Percentiles rank a stretch among this genome's conserved stretches.
Evolutionary conservation across 139 green algal species (phyloP).

Genomic region (Micromonas commoda): DNA sequence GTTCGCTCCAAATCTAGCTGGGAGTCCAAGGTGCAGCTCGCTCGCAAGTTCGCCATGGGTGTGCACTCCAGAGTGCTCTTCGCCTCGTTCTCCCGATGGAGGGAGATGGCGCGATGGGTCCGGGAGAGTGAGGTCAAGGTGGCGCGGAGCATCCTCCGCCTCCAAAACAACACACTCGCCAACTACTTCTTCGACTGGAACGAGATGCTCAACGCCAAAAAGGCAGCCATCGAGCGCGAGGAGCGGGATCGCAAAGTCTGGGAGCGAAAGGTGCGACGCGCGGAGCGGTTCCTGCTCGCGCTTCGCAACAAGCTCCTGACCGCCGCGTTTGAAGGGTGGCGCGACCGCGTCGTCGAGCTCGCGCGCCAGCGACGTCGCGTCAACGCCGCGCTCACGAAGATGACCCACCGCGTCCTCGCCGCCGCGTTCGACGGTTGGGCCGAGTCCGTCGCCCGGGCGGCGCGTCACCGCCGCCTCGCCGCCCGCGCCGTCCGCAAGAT

Average conservation of each 20-base stretch:
- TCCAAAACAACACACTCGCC: background rate
- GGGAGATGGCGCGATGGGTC: background rate
- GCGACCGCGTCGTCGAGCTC: background rate
- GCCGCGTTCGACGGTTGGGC: background rate
- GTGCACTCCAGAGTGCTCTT: background rate
- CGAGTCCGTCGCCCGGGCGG: background rate
- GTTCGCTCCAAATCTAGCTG: background rate
- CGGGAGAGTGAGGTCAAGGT: background rate
- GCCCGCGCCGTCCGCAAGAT: too few species aligned
- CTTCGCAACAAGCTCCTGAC: background rate
- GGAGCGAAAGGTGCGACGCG: background rate
- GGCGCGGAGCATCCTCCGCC: background rate
- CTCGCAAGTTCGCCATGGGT: background rate
- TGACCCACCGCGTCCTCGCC: background rate
- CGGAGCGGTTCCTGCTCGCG: background rate
- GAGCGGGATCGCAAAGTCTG: background rate
- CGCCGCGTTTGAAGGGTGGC: background rate
- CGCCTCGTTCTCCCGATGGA: background rate
- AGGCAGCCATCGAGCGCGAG: too few species aligned
- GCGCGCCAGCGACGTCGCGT: background rate
- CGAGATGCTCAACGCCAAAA: background rate
- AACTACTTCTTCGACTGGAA: background rate
- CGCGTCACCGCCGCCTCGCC: background rate
- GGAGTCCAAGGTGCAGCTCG: background rate
- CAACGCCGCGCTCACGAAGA: background rate